Evolutionary conservation across 805 yeast genomes (phyloP).

Genomic region (Wickerhamomyces kurtzmanii): DNA sequence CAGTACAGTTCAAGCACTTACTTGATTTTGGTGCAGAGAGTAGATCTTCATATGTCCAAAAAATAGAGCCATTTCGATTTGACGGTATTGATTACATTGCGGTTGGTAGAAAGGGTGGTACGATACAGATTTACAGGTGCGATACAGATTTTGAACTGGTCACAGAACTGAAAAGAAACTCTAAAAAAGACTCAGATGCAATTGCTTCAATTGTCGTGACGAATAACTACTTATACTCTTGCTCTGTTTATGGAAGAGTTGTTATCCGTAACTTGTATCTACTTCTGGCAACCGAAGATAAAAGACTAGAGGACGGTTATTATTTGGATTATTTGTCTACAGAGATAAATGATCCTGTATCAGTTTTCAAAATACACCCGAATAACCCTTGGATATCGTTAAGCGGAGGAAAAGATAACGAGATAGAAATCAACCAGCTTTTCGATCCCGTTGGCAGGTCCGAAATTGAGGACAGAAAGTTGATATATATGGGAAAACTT

Average conservation of each 20-base stretch:
- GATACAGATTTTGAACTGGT: slow-evolving; percentile 3
- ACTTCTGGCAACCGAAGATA: background rate
- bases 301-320: background rate
- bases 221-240: no score
- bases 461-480: no score
- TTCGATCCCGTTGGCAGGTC: no score
- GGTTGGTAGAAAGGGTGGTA: slow-evolving; percentile 9
- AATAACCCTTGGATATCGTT: background rate
- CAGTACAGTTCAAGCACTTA: slow-evolving; percentile 2
- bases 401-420: slow-evolving; percentile 1
- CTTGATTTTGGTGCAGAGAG: slow-evolving; percentile 5
- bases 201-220: no score
- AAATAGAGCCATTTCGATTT: slow-evolving; percentile 5
- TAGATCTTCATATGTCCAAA: slow-evolving; percentile 7
- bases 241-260: background rate
- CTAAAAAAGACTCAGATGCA: no score
- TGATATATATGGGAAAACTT: no score
- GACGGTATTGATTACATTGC: slow-evolving; percentile 3
- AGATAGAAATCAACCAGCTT: background rate
- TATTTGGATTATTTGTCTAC: background rate
- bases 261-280: slow-evolving; percentile 1
- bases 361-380: slow-evolving; percentile 1
- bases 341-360: background rate
- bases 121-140: slow-evolving; percentile 8
- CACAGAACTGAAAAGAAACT: no score